These are phyloP conservation scores for Veloboletus limbatus DNA, from an alignment of 1,284 basidiomycete species.

Conservation along the genomic window DNA sequence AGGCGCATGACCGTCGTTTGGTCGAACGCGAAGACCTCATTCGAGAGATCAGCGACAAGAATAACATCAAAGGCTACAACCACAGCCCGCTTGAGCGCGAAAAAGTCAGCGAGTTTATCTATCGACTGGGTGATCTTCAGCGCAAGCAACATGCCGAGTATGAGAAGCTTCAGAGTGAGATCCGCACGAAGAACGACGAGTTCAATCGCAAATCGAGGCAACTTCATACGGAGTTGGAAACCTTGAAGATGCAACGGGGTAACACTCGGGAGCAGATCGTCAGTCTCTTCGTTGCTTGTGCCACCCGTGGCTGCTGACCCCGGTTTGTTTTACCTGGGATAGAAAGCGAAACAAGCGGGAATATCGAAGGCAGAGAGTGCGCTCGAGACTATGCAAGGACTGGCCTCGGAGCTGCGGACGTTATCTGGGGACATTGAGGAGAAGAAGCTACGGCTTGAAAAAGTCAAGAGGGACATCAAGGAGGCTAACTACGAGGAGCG, in stretches of 20 bases:
- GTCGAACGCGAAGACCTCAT: constrained; percentile 73
- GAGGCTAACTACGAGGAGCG: constrained; percentile 68
- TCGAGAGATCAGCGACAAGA: constrained; percentile 63
- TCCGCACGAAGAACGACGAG: constrained; percentile 52
- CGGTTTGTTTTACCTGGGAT: constrained; percentile 1
- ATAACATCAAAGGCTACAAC: constrained; percentile 75
- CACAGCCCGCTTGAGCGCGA: constrained; percentile 62
- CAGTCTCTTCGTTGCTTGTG: constrained; percentile 17
- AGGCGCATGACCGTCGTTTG: constrained; percentile 79
- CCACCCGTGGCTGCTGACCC: constrained; percentile 3
- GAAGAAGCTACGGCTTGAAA: constrained; percentile 56
- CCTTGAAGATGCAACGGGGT: constrained; percentile 51
- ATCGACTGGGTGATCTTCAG: constrained; percentile 57
- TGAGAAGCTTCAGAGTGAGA: constrained; percentile 62
- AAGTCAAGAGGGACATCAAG: constrained; percentile 56
- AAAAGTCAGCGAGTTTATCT: constrained; percentile 68
- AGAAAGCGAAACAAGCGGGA: constrained; percentile 52
- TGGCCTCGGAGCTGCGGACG: constrained; percentile 58
- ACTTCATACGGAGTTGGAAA: constrained; percentile 52
- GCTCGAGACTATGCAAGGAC: constrained; percentile 54
- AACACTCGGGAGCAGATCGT: constrained; percentile 64
- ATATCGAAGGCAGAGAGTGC: constrained; percentile 52
- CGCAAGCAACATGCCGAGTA: constrained; percentile 53
- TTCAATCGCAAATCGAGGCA: constrained; percentile 53
- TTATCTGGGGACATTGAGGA: constrained; percentile 68